phyloP scores from a whole-genome alignment of 352 stramenopile species.

The Pythium aphanidermatum region DNA sequence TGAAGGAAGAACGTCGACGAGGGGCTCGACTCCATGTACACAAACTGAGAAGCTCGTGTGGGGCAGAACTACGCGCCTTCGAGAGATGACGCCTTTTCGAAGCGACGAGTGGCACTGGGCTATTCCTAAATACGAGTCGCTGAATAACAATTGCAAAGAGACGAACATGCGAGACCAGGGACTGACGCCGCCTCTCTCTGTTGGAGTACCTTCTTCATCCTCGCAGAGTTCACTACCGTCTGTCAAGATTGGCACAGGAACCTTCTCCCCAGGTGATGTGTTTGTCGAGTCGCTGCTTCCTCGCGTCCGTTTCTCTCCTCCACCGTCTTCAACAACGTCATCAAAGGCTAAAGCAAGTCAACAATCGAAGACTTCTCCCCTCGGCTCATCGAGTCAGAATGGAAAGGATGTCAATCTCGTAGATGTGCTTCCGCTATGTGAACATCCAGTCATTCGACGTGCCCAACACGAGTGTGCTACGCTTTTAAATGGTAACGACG shows the following conservation, averaged over 20 bases:
- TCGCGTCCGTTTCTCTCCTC: conserved; percentile 10
- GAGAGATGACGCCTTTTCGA: too few species aligned
- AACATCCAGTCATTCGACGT: conserved; percentile 42
- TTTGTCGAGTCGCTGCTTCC: conserved; percentile 56
- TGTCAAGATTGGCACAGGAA: conserved; percentile 45
- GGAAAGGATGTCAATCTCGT: conserved; percentile 6
- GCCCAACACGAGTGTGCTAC: conserved; percentile 56
- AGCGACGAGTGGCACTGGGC: neutral
- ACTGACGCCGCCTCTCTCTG: too few species aligned
- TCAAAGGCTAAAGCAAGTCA: neutral
- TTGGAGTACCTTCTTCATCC: conserved; percentile 6
- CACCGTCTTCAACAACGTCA: neutral
- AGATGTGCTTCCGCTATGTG: conserved; percentile 34
- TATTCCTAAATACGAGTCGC: too few species aligned
- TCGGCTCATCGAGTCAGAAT: neutral
- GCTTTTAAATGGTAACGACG: conserved; percentile 60
- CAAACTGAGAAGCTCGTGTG: too few species aligned
- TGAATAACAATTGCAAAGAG: too few species aligned
- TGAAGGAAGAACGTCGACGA: conserved; percentile 42
- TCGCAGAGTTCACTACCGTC: conserved; percentile 22
- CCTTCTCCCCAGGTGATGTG: conserved; percentile 49
- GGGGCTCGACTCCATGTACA: too few species aligned
- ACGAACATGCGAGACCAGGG: too few species aligned
- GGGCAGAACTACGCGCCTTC: too few species aligned
- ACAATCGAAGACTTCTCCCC: neutral